phyloP scores from a whole-genome alignment of 208 protist species.

The Strigomonas galati region DNA sequence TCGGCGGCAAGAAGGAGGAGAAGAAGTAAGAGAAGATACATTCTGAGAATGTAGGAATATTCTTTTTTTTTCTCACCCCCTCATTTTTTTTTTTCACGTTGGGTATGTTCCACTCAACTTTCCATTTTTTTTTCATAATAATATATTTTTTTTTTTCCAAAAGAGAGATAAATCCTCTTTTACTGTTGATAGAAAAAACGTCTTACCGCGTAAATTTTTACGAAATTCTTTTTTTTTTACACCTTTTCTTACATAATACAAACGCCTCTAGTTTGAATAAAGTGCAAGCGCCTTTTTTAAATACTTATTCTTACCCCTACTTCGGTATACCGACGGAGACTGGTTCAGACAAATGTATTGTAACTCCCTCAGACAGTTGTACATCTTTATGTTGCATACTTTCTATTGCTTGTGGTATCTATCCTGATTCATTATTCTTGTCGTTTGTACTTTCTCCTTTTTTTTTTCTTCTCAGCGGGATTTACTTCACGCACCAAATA shows the following conservation, averaged over 20 bases:
- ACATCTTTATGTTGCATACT: neutral
- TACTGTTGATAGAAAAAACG: neutral
- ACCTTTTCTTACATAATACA: constrained; percentile 2
- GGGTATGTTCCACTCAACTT: neutral
- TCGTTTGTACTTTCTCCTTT: constrained; percentile 5
- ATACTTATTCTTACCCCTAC: neutral
- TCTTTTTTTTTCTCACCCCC: constrained; percentile 3
- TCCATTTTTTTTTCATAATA: constrained; percentile 13
- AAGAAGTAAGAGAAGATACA: constrained; percentile 10
- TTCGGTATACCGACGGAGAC: neutral
- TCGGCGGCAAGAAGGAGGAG: constrained; percentile 4
- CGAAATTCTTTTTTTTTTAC: constrained; percentile 3
- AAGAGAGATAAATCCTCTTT: neutral
- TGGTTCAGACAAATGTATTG: neutral
- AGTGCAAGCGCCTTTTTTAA: neutral
- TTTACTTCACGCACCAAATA: constrained; percentile 1
- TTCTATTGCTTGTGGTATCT: neutral
- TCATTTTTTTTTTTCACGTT: neutral
- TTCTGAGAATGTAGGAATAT: neutral
- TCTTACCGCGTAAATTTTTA: neutral
- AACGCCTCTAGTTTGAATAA: neutral
- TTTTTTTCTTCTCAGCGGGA: constrained; percentile 1
- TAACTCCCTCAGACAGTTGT: neutral
- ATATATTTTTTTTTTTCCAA: neutral
- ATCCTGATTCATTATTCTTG: constrained; percentile 11